Percentiles rank a stretch among this genome's conserved stretches.
Conservation (phyloP, 257 asterid species). For the Solanum etuberosum region DNA sequence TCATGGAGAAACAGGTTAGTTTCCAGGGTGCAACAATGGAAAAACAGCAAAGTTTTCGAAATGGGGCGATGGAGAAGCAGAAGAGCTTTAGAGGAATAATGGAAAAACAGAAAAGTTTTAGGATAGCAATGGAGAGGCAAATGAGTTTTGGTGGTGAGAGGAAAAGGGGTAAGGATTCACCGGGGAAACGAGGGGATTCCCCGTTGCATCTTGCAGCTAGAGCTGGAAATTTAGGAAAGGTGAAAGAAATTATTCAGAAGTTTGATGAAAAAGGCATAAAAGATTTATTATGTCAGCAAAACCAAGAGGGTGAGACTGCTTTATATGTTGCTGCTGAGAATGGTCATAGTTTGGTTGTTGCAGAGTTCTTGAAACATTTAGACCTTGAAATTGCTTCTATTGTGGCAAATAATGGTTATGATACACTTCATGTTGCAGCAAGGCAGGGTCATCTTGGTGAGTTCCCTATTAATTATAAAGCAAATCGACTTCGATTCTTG, state of each 20-base stretch:
- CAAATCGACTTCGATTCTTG: not conserved
- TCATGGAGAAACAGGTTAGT: constrained; percentile 63
- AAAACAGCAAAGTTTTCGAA: constrained; percentile 57
- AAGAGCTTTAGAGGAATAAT: constrained; percentile 74
- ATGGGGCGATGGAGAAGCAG: constrained; percentile 63
- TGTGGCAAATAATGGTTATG: constrained; percentile 74
- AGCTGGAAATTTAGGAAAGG: constrained; percentile 67
- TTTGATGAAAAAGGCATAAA: constrained; percentile 33
- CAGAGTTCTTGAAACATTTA: constrained; percentile 60
- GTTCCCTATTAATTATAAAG: not conserved
- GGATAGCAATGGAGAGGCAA: constrained; percentile 90
- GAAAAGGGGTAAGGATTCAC: constrained; percentile 74
- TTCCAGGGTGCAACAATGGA: constrained; percentile 36
- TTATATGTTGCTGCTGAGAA: constrained; percentile 79
- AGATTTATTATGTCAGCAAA: constrained; percentile 64
- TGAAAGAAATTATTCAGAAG: constrained; percentile 59
- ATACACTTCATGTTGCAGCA: constrained; percentile 89
- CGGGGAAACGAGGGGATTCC: constrained; percentile 90
- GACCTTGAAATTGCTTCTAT: constrained; percentile 64
- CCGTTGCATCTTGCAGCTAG: constrained; percentile 83
- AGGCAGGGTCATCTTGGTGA: constrained; percentile 89
- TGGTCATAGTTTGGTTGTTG: constrained; percentile 61
- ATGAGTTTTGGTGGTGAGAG: constrained; percentile 72
- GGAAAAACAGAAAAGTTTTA: constrained; percentile 95
- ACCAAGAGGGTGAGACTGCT: constrained; percentile 92